A percentile compares a stretch with the other conserved stretches of the same genome.
These are phyloP conservation scores for Mycosphaerella sp. DNA, from an alignment of 2,329 filamentous ascomycete genomes.

Conservation along the genomic window DNA sequence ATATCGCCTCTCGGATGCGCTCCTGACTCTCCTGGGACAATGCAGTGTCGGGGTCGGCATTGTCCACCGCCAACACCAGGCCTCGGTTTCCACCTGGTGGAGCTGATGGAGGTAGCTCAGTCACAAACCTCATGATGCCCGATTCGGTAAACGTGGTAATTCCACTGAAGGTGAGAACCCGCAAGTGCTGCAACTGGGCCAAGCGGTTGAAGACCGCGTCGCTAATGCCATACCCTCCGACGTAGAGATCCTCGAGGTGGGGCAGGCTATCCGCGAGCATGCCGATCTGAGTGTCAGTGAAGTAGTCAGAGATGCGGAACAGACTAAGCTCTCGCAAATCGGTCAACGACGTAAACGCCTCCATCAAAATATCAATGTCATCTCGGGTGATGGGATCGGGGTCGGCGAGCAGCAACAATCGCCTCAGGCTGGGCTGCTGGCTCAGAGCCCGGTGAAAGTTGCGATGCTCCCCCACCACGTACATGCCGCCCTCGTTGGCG, in stretches of 20 bases:
- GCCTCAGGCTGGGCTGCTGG: constrained; percentile 44
- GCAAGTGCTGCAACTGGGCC: constrained; percentile 45
- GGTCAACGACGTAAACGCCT: constrained; percentile 47
- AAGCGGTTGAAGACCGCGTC: constrained; percentile 45
- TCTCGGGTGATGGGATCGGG: constrained; percentile 42
- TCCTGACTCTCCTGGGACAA: constrained; percentile 38
- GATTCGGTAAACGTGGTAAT: constrained; percentile 50
- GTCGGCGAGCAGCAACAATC: constrained; percentile 44
- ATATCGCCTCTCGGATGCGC: constrained; percentile 35
- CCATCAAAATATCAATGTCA: constrained; percentile 45
- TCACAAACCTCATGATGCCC: constrained; percentile 45
- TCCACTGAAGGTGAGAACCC: constrained; percentile 49
- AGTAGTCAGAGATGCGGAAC: constrained; percentile 46
- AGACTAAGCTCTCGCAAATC: constrained; percentile 51
- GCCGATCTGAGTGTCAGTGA: constrained; percentile 47
- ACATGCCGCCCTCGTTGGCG: constrained; percentile 37
- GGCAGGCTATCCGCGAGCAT: constrained; percentile 42
- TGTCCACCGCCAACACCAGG: constrained; percentile 40
- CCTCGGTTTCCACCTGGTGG: constrained; percentile 36
- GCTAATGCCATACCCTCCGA: constrained; percentile 50
- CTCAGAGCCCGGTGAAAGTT: constrained; percentile 49
- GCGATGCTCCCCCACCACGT: constrained; percentile 44
- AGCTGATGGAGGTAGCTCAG: constrained; percentile 27
- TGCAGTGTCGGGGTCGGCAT: constrained; percentile 39
- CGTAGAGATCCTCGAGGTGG: constrained; percentile 50